These are phyloP conservation scores for Acacia acuminata DNA, from an alignment of 306 rosid genomes.

Conservation along the genomic window DNA sequence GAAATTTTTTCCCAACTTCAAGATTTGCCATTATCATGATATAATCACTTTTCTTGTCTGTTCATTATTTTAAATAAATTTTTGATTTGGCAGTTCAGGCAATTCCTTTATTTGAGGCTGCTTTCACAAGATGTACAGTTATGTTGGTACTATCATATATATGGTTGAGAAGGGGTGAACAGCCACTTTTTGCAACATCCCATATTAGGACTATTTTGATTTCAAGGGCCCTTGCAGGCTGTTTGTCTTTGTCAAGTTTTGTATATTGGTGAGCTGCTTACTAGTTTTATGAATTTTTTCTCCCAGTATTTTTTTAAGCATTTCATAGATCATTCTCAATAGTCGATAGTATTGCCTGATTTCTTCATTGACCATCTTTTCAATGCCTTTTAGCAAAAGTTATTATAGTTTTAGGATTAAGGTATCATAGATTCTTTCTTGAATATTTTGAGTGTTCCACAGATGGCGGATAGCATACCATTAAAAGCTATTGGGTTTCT, in stretches of 20 bases:
- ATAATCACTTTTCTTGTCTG: not conserved
- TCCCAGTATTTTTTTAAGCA: slow-evolving; percentile 3
- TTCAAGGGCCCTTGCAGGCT: slow-evolving; percentile 72
- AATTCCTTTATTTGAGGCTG: slow-evolving; percentile 78
- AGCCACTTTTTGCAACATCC: slow-evolving; percentile 54
- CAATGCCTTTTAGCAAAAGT: not conserved
- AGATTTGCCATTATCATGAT: slow-evolving; percentile 5
- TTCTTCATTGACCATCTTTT: not conserved
- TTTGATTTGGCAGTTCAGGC: slow-evolving; percentile 71
- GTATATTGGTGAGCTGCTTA: slow-evolving; percentile 60
- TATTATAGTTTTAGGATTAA: not conserved
- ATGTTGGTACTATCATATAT: slow-evolving; percentile 61
- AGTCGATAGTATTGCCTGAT: not conserved
- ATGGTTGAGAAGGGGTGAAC: slow-evolving; percentile 76
- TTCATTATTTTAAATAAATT: slow-evolving; percentile 18
- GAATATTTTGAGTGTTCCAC: not conserved
- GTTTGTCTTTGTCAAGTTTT: slow-evolving; percentile 68
- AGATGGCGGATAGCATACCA: not conserved
- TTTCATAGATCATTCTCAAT: slow-evolving; percentile 1
- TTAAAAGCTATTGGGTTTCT: slow-evolving; percentile 15
- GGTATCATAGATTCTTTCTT: not conserved
- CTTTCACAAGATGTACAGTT: slow-evolving; percentile 71
- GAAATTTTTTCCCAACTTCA: not conserved
- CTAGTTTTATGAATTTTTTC: slow-evolving; percentile 2
- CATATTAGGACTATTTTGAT: slow-evolving; percentile 63